phyloP scores from a whole-genome alignment of 2,329 filamentous ascomycete genomes.

The Macrophomina phaseolina region DNA sequence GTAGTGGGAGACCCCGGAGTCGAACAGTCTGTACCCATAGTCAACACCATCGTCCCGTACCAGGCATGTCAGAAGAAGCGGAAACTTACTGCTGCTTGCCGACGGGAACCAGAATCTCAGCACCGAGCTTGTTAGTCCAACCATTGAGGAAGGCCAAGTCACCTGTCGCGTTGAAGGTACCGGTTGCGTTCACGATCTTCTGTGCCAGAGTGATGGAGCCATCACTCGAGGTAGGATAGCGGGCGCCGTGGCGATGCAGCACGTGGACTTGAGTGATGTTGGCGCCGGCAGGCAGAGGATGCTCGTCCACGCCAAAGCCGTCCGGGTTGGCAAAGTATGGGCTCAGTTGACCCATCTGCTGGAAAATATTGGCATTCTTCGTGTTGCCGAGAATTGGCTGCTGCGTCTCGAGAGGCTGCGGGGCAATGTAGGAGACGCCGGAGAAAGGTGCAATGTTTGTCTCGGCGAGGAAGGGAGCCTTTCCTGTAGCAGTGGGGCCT shows the following conservation, averaged over 20 bases:
- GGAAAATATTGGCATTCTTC: conserved; percentile 70
- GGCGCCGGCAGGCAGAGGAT: conserved; percentile 68
- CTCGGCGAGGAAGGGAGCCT: conserved; percentile 72
- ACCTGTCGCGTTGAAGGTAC: conserved; percentile 62
- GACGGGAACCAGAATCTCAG: conserved; percentile 73
- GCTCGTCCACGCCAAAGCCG: conserved; percentile 77
- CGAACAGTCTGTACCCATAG: conserved; percentile 55
- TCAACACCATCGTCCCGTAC: neutral
- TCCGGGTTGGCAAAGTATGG: conserved; percentile 71
- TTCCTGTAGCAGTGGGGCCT: conserved; percentile 74
- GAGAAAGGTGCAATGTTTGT: conserved; percentile 70
- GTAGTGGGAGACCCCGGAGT: conserved; percentile 72
- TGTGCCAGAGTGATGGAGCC: conserved; percentile 62
- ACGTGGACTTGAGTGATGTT: conserved; percentile 74
- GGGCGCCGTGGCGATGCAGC: conserved; percentile 74
- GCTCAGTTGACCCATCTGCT: conserved; percentile 71
- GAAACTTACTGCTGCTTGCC: conserved; percentile 66
- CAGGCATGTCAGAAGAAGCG: neutral
- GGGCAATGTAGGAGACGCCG: conserved; percentile 68
- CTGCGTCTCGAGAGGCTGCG: conserved; percentile 72
- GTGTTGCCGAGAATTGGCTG: conserved; percentile 67
- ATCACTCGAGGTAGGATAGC: conserved; percentile 70
- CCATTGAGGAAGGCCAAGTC: conserved; percentile 68
- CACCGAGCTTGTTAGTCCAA: conserved; percentile 73
- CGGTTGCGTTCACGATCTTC: conserved; percentile 62